phyloP scores from a whole-genome alignment of 169 alveolate genomes.

The Plasmodium knowlesi region DNA sequence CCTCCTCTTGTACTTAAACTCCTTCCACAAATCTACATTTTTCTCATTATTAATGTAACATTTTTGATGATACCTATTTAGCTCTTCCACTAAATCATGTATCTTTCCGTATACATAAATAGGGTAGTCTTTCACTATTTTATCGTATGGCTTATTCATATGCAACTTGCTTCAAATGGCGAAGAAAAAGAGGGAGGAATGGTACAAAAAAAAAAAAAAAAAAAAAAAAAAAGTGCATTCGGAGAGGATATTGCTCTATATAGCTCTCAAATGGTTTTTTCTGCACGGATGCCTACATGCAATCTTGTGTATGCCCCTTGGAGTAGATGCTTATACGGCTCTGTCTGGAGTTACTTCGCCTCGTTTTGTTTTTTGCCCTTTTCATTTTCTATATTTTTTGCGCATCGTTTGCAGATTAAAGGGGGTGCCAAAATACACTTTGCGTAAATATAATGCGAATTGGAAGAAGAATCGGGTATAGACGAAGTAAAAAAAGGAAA shows the following conservation, averaged over 20 bases:
- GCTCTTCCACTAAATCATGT: slow-evolving; percentile 34
- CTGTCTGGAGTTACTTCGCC: background rate
- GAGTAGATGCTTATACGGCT: background rate
- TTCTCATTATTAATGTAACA: slow-evolving; percentile 69
- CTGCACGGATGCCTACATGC: background rate
- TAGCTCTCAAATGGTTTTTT: background rate
- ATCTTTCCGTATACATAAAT: slow-evolving; percentile 61
- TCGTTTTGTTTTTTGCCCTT: background rate
- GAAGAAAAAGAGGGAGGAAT: background rate
- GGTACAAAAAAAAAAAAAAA: background rate
- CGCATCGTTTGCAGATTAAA: background rate
- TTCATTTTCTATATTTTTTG: background rate
- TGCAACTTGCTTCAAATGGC: slow-evolving; percentile 12
- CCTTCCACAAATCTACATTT: slow-evolving; percentile 50
- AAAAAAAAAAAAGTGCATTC: background rate
- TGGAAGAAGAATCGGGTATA: background rate
- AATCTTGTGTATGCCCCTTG: background rate
- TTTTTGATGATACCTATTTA: slow-evolving; percentile 42
- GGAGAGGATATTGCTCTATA: background rate
- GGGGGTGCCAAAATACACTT: background rate
- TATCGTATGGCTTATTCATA: slow-evolving; percentile 23
- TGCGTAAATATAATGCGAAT: background rate
- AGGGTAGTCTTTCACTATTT: slow-evolving; percentile 20
- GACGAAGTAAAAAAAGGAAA: background rate
- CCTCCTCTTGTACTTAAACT: slow-evolving; percentile 51